phyloP scores from a whole-genome alignment of 192 early-diverging fungal genomes.

The Linnemannia zychae region DNA sequence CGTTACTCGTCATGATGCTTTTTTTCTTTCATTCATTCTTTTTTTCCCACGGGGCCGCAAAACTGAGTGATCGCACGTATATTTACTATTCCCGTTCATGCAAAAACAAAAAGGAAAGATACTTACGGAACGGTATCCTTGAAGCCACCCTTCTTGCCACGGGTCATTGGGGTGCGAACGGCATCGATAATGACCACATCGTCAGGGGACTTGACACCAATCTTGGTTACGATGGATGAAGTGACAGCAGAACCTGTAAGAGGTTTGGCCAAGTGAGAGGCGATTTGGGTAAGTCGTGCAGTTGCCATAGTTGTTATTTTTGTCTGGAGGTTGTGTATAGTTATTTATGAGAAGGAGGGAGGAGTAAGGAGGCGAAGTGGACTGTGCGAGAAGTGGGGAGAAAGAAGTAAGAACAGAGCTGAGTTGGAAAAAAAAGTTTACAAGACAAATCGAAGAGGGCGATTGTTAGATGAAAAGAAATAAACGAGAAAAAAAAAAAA shows the following conservation, averaged over 20 bases:
- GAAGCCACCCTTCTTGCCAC: constrained; percentile 82
- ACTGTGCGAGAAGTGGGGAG: not conserved
- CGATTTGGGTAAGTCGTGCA: constrained; percentile 37
- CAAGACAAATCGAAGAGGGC: too few relatives aligned
- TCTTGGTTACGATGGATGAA: constrained; percentile 20
- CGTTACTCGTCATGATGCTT: too few relatives aligned
- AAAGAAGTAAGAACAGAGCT: too few relatives aligned
- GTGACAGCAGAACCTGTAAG: not conserved
- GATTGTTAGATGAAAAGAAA: not conserved
- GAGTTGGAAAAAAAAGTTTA: not conserved
- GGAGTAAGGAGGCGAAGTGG: not conserved
- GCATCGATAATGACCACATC: constrained; percentile 87
- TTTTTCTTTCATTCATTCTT: too few relatives aligned
- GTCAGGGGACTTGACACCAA: constrained; percentile 76
- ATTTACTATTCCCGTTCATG: too few relatives aligned
- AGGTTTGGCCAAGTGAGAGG: constrained; percentile 17
- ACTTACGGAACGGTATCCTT: constrained; percentile 76
- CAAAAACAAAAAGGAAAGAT: not conserved
- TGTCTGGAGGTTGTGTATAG: not conserved
- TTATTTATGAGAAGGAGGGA: not conserved
- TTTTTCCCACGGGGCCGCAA: too few relatives aligned
- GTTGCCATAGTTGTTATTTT: not conserved
- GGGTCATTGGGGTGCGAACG: constrained; percentile 78
- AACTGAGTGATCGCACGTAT: too few relatives aligned
- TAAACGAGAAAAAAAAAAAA: not conserved